These are phyloP conservation scores for Cystobasidium pallidum DNA, from an alignment of 1,284 basidiomycete genomes.

Conservation along the genomic window DNA sequence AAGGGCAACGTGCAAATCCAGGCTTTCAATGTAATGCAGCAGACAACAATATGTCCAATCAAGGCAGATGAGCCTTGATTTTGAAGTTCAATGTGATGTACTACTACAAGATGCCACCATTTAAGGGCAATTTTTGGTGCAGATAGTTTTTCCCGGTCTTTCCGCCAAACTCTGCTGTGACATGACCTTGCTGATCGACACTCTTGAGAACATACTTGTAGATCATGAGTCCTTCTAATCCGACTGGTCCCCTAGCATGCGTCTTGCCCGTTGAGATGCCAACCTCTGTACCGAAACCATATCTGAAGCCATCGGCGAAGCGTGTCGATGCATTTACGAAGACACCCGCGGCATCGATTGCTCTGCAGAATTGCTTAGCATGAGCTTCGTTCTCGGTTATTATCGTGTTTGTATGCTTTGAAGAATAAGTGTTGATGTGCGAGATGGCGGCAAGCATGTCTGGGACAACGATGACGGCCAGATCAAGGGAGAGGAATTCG, in stretches of 20 bases:
- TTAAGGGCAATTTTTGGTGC: slow-evolving; percentile 60
- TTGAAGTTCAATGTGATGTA: neutral
- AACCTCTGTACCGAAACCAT: slow-evolving; percentile 96
- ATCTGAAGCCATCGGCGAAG: slow-evolving; percentile 96
- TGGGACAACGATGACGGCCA: slow-evolving; percentile 76
- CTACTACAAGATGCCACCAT: slow-evolving; percentile 19
- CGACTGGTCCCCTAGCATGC: slow-evolving; percentile 95
- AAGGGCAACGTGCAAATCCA: neutral
- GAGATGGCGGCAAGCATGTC: slow-evolving; percentile 74
- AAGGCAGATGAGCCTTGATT: neutral
- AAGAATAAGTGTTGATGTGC: slow-evolving; percentile 91
- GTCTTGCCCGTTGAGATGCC: slow-evolving; percentile 96
- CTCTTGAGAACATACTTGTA: slow-evolving; percentile 92
- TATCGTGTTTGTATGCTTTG: slow-evolving; percentile 93
- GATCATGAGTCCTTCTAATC: slow-evolving; percentile 72
- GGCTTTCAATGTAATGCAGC: neutral
- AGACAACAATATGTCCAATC: neutral
- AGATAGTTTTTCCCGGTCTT: slow-evolving; percentile 75
- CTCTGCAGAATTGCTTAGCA: slow-evolving; percentile 77
- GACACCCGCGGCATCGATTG: slow-evolving; percentile 88
- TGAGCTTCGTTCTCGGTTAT: slow-evolving; percentile 75
- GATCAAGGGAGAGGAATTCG: slow-evolving; percentile 82
- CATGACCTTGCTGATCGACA: slow-evolving; percentile 70
- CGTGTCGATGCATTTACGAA: slow-evolving; percentile 94
- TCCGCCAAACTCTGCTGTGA: slow-evolving; percentile 79